Percentiles rank a stretch among this genome's conserved stretches.
phyloP scores from a whole-genome alignment of 2,329 filamentous ascomycete genomes.

The Xylaria sp. region DNA sequence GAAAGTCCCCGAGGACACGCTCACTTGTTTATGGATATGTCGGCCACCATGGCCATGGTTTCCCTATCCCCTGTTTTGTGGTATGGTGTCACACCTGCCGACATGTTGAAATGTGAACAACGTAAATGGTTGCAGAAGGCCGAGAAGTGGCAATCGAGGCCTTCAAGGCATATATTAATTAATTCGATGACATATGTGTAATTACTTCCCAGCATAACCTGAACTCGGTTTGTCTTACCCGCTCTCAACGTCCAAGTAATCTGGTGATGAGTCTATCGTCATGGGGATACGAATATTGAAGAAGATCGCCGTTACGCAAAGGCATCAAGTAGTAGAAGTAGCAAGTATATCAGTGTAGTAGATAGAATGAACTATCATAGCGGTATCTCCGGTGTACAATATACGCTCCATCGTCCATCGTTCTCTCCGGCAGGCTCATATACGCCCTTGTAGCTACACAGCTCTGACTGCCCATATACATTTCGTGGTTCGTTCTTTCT shows the following conservation, averaged over 20 bases:
- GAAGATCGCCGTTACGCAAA: not conserved
- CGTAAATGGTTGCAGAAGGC: not conserved
- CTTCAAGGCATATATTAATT: not conserved
- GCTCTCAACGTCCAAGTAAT: not conserved
- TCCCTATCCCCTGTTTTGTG: not conserved
- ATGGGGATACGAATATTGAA: not conserved
- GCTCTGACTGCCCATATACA: not conserved
- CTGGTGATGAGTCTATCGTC: not conserved
- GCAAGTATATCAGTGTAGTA: not conserved
- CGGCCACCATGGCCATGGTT: not conserved
- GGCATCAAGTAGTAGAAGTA: not conserved
- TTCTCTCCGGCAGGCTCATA: not conserved
- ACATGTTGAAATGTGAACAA: not conserved
- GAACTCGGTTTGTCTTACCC: not conserved
- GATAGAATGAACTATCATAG: not conserved
- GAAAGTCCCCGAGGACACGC: not conserved
- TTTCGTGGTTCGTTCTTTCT: not conserved
- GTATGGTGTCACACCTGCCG: not conserved
- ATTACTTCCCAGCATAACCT: not conserved
- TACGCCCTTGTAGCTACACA: not conserved
- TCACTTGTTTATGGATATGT: not conserved
- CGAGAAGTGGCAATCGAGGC: not conserved
- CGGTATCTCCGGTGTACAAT: not conserved
- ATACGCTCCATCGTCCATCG: not conserved
- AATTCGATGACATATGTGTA: not conserved